phyloP scores from a whole-genome alignment of 2,329 filamentous ascomycete species.

The Monilinia vaccinii-corymbosi region DNA sequence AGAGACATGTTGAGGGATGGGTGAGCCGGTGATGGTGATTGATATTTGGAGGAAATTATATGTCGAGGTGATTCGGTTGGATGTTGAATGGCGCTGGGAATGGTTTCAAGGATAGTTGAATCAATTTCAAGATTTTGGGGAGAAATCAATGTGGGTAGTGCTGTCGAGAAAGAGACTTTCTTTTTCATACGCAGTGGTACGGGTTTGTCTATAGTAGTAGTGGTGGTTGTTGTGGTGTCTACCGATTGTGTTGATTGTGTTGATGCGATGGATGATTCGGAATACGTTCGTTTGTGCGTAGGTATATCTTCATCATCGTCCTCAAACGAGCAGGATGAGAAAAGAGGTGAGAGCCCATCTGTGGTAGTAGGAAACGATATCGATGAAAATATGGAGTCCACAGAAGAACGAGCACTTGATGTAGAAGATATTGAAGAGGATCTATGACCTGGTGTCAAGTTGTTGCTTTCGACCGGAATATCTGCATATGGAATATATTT shows the following conservation, averaged over 20 bases:
- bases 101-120: neutral
- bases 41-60: neutral
- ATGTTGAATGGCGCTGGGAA: neutral
- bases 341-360: slow-evolving; percentile 8
- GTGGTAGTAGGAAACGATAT: slow-evolving; percentile 12
- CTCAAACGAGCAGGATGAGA: slow-evolving; percentile 15
- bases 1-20: neutral
- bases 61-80: neutral
- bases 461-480: slow-evolving; percentile 15
- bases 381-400: slow-evolving; percentile 25
- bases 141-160: neutral
- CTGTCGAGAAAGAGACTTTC: slow-evolving; percentile 24
- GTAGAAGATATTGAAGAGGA: slow-evolving; percentile 14
- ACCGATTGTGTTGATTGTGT: neutral
- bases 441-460: neutral
- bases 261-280: neutral
- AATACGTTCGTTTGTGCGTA: slow-evolving; percentile 10
- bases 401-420: slow-evolving; percentile 23
- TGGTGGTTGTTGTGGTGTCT: neutral
- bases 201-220: slow-evolving; percentile 2
- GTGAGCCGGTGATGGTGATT: neutral
- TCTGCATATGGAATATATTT: slow-evolving; percentile 19
- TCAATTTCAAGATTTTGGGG: neutral
- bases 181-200: slow-evolving; percentile 20
- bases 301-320: neutral